Evolutionary conservation across 1,284 basidiomycete genomes (phyloP).

Genomic region (Ceratobasidium sp.): DNA sequence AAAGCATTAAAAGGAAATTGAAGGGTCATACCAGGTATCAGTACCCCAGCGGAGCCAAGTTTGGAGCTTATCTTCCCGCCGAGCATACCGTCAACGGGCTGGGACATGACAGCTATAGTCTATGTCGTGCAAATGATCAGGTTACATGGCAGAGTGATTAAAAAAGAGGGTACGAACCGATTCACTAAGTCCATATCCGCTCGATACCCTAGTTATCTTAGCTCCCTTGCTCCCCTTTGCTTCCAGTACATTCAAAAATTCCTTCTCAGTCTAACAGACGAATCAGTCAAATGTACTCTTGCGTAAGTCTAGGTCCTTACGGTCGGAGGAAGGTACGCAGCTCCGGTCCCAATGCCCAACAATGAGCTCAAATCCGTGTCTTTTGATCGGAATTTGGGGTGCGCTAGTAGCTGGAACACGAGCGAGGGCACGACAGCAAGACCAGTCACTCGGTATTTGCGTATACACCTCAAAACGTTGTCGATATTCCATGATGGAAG

Average conservation of each 20-base stretch:
- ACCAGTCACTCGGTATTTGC: constrained; percentile 64
- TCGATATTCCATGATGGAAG: constrained; percentile 70
- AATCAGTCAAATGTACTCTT: not conserved
- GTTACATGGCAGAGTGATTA: not conserved
- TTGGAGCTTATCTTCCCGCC: constrained; percentile 57
- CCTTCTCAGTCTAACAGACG: constrained; percentile 6
- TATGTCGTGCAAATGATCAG: constrained; percentile 49
- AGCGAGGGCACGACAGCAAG: constrained; percentile 70
- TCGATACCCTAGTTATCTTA: constrained; percentile 18
- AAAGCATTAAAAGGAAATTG: not conserved
- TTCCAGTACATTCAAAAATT: constrained; percentile 14
- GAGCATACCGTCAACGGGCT: constrained; percentile 61
- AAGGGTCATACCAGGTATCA: constrained; percentile 64
- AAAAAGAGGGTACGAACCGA: constrained; percentile 58
- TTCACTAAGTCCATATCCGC: constrained; percentile 83
- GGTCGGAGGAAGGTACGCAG: constrained; percentile 71
- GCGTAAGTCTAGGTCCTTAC: constrained; percentile 50
- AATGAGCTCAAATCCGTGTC: constrained; percentile 67
- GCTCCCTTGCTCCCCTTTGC: constrained; percentile 32
- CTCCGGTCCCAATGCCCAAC: constrained; percentile 62
- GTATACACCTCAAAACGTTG: constrained; percentile 57
- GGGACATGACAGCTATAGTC: constrained; percentile 65
- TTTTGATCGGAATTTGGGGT: constrained; percentile 56
- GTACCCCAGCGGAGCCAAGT: constrained; percentile 64
- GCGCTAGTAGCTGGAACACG: constrained; percentile 72